Evolutionary conservation across 805 yeast genomes (phyloP).

Genomic region (Jamesozyma hellenica): DNA sequence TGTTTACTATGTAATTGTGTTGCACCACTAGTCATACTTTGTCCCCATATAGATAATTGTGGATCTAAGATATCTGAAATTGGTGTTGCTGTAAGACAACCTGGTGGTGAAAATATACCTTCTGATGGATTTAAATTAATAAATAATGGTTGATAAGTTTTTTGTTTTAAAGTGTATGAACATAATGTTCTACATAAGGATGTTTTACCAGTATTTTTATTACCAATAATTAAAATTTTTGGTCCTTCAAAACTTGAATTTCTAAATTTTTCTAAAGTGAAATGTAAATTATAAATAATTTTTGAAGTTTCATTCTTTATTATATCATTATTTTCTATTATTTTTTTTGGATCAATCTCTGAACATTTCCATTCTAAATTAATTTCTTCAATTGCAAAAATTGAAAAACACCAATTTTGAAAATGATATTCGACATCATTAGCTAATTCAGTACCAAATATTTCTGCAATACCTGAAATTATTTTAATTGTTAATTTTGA

Average conservation of each 20-base stretch:
- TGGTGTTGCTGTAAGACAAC: constrained; percentile 75
- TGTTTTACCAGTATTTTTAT: constrained; percentile 67
- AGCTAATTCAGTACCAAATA: constrained; percentile 88
- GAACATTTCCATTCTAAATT: constrained; percentile 38
- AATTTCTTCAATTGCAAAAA: constrained; percentile 60
- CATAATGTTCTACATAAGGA: constrained; percentile 56
- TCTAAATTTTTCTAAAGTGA: constrained; percentile 57
- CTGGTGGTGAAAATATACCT: constrained; percentile 70
- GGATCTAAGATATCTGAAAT: constrained; percentile 72
- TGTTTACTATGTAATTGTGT: constrained; percentile 75
- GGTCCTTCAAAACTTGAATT: constrained; percentile 29
- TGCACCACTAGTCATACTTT: constrained; percentile 65
- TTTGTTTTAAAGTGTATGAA: constrained; percentile 69
- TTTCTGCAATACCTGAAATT: constrained; percentile 69
- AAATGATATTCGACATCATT: constrained; percentile 52
- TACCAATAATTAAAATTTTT: constrained; percentile 62
- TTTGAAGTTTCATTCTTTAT: constrained; percentile 61
- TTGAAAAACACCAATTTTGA: constrained; percentile 42
- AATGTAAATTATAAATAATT: constrained; percentile 60
- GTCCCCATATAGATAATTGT: constrained; percentile 63
- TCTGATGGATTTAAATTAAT: constrained; percentile 72
- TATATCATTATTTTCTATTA: constrained; percentile 31
- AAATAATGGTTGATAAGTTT: constrained; percentile 50
- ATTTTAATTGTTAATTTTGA: constrained; percentile 30
- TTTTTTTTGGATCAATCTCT: constrained; percentile 17